Evolutionary conservation across 768 basidiomycete genomes (phyloP).

Genomic region (Cubamyces sp.): DNA sequence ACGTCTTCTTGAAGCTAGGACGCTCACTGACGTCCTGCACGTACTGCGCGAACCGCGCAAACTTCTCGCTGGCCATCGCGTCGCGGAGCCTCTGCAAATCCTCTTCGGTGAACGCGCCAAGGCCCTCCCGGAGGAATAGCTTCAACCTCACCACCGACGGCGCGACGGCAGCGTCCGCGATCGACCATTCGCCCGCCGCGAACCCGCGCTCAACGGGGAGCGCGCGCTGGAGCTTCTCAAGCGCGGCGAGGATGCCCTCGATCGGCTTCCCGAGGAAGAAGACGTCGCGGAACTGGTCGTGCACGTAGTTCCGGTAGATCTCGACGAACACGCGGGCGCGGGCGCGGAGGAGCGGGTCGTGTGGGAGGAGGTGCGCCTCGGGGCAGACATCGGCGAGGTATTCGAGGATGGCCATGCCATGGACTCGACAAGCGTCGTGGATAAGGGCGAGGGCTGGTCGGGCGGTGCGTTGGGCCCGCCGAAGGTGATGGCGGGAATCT

Average conservation of each 20-base stretch:
- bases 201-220: conserved; percentile 50
- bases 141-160: conserved; percentile 61
- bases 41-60: conserved; percentile 53
- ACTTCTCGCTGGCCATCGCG: conserved; percentile 48
- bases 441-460: conserved; percentile 59
- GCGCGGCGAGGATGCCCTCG: conserved; percentile 43
- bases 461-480: conserved; percentile 62
- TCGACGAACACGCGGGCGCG: conserved; percentile 61
- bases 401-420: conserved; percentile 65
- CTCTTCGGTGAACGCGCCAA: conserved; percentile 54
- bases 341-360: conserved; percentile 58
- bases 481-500: conserved; percentile 63
- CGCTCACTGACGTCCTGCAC: conserved; percentile 48
- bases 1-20: conserved; percentile 57
- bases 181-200: conserved; percentile 51
- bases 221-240: conserved; percentile 52
- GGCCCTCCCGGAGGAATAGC: conserved; percentile 47
- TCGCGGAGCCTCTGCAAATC: conserved; percentile 49
- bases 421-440: conserved; percentile 64
- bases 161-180: conserved; percentile 62
- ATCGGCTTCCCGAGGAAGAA: conserved; percentile 44
- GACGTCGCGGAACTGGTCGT: conserved; percentile 45
- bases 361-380: conserved; percentile 50
- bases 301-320: conserved; percentile 48
- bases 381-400: conserved; percentile 65